These are phyloP conservation scores for Yamadazyma sp. DNA, from an alignment of 805 yeast species.

Conservation along the genomic window DNA sequence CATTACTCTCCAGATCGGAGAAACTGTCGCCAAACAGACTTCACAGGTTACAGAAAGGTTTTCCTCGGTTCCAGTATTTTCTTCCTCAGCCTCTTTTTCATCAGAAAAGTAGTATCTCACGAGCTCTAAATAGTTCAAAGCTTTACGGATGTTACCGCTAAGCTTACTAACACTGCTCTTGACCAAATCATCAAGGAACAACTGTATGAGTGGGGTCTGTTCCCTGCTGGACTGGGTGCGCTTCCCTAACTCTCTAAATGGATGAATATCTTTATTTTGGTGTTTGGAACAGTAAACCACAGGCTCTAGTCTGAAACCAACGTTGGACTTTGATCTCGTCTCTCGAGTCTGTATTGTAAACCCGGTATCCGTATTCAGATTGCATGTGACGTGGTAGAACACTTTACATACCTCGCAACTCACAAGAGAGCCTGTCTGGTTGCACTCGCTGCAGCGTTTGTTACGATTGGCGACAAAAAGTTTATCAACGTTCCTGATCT, in stretches of 20 bases:
- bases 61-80: too few relatives aligned
- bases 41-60: background rate
- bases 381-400: constrained; percentile 56
- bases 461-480: background rate
- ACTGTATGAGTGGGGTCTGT: constrained; percentile 37
- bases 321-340: constrained; percentile 25
- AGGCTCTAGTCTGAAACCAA: constrained; percentile 45
- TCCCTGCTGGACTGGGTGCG: constrained; percentile 26
- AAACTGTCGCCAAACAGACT: constrained; percentile 17
- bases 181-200: constrained; percentile 38
- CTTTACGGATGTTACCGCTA: constrained; percentile 34
- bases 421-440: constrained; percentile 45
- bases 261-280: constrained; percentile 6
- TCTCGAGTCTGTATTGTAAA: constrained; percentile 43
- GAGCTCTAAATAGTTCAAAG: constrained; percentile 27
- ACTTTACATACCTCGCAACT: constrained; percentile 47
- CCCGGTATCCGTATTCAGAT: constrained; percentile 50
- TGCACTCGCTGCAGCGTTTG: constrained; percentile 1
- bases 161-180: constrained; percentile 15
- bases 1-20: constrained; percentile 40
- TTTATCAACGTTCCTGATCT: constrained; percentile 30
- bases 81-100: constrained; percentile 1
- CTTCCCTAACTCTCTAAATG: constrained; percentile 22
- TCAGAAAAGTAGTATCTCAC: background rate
- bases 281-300: constrained; percentile 46